Conservation (phyloP, 2,329 filamentous ascomycete species). For the Taxawa tesnikishii region DNA sequence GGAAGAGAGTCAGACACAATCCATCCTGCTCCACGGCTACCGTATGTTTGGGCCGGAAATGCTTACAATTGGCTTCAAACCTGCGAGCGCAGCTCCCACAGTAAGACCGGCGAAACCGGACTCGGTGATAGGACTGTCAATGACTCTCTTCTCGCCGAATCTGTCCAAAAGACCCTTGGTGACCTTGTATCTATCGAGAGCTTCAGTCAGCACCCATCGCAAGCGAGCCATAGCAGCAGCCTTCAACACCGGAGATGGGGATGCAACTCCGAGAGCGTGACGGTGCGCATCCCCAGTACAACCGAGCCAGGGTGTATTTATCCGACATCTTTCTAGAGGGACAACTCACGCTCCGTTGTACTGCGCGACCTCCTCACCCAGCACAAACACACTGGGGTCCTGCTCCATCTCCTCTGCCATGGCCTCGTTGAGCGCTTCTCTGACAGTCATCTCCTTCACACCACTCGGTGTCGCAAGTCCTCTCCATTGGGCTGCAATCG, state of each 20-base stretch:
- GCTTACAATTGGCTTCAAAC: conserved; percentile 82
- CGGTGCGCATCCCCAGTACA: too few species aligned
- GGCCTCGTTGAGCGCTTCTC: conserved; percentile 95
- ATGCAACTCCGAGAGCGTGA: too few species aligned
- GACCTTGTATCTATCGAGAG: conserved; percentile 74
- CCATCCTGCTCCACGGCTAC: too few species aligned
- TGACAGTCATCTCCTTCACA: conserved; percentile 86
- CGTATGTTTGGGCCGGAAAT: too few species aligned
- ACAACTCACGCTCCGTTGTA: conserved; percentile 80
- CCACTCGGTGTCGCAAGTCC: conserved; percentile 48
- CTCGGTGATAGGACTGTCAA: conserved; percentile 97
- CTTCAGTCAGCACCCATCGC: too few species aligned
- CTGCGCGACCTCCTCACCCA: conserved; percentile 97
- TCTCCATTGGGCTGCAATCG: conserved; percentile 35
- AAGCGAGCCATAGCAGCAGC: too few species aligned
- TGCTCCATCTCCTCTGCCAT: conserved; percentile 92
- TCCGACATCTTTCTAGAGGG: too few species aligned
- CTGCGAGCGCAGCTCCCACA: conserved; percentile 86
- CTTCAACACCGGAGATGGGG: too few species aligned
- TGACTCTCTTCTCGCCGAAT: conserved; percentile 94
- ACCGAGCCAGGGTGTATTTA: too few species aligned
- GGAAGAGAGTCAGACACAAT: conserved; percentile 9
- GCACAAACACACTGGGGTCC: conserved; percentile 88
- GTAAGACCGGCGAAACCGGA: conserved; percentile 90
- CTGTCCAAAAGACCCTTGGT: conserved; percentile 95